These are phyloP conservation scores for Aspergillaceae sp. DNA, from an alignment of 2,329 filamentous ascomycete species.

Conservation along the genomic window DNA sequence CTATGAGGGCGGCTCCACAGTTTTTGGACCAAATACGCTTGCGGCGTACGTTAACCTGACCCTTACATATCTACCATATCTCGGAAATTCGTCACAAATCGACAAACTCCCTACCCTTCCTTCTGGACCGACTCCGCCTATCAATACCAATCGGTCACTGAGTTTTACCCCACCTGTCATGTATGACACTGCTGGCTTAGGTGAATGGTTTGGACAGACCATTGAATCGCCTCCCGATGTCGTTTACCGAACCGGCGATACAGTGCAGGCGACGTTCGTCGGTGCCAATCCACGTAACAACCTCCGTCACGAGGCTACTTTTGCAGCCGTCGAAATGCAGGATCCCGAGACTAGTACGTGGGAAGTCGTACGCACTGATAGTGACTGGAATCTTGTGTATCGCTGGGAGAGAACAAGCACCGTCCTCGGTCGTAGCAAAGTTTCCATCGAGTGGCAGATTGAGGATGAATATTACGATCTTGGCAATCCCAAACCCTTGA, in stretches of 20 bases:
- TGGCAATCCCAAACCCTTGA: conserved; percentile 24
- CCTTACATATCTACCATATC: conserved; percentile 59
- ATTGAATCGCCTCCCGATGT: conserved; percentile 42
- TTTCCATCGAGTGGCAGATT: conserved; percentile 72
- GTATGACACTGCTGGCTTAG: conserved; percentile 57
- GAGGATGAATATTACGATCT: conserved; percentile 45
- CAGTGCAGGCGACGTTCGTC: conserved; percentile 62
- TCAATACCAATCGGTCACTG: conserved; percentile 67
- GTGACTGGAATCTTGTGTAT: conserved; percentile 76
- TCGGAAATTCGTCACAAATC: conserved; percentile 41
- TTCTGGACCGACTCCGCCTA: conserved; percentile 59
- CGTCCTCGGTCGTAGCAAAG: conserved; percentile 66
- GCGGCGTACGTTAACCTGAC: conserved; percentile 83
- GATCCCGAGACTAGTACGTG: conserved; percentile 44
- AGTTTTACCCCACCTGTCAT: conserved; percentile 75
- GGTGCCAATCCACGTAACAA: conserved; percentile 89
- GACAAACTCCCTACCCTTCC: conserved; percentile 37
- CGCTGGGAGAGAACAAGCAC: conserved; percentile 66
- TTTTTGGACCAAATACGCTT: conserved; percentile 75
- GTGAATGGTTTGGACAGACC: conserved; percentile 63
- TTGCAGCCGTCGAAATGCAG: conserved; percentile 63
- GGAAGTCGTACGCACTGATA: conserved; percentile 60
- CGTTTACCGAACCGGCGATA: conserved; percentile 52
- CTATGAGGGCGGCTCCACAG: conserved; percentile 89
- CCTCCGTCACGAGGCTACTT: conserved; percentile 68